A percentile compares a stretch with the other conserved stretches of the same genome.
phyloP scores from a whole-genome alignment of 1,139 yeast genomes.

The Taphrina populina region DNA sequence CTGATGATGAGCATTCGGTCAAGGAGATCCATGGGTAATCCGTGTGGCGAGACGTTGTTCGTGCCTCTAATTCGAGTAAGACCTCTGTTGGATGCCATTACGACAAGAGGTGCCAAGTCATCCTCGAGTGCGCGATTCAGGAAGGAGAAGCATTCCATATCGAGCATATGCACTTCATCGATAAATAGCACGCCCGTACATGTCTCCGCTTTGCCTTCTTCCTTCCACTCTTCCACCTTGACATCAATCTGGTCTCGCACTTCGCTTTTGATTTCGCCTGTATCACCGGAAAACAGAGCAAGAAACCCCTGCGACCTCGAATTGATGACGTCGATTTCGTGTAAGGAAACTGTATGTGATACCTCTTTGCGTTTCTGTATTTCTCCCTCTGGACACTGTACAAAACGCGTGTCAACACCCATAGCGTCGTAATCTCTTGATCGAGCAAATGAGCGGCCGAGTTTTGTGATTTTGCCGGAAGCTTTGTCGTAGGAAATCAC shows the following conservation, averaged over 20 bases:
- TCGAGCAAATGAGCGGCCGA: slow-evolving; percentile 92
- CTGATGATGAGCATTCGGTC: slow-evolving; percentile 93
- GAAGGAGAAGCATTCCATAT: slow-evolving; percentile 93
- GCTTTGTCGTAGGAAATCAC: slow-evolving; percentile 95
- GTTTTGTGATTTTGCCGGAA: slow-evolving; percentile 85
- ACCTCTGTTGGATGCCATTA: slow-evolving; percentile 98
- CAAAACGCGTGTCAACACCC: slow-evolving; percentile 98
- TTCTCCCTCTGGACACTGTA: slow-evolving; percentile 98
- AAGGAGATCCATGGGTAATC: slow-evolving; percentile 87
- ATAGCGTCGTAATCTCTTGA: slow-evolving; percentile 98
- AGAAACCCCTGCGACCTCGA: slow-evolving; percentile 97
- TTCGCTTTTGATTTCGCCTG: slow-evolving; percentile 94
- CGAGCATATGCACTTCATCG: slow-evolving; percentile 98
- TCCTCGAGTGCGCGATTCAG: slow-evolving; percentile 95
- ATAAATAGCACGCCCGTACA: slow-evolving; percentile 98
- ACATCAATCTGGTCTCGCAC: slow-evolving; percentile 96
- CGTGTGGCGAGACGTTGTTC: slow-evolving; percentile 91
- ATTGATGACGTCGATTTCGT: slow-evolving; percentile 96
- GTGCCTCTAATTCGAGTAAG: slow-evolving; percentile 90
- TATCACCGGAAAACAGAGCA: slow-evolving; percentile 94
- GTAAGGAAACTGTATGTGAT: slow-evolving; percentile 92
- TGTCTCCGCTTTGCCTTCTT: slow-evolving; percentile 98
- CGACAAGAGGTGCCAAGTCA: slow-evolving; percentile 93
- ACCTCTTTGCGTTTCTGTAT: slow-evolving; percentile 92
- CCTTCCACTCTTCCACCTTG: slow-evolving; percentile 98